Base-by-base conservation (phyloP, 257 asterid species). In the Jasminum sambac region DNA sequence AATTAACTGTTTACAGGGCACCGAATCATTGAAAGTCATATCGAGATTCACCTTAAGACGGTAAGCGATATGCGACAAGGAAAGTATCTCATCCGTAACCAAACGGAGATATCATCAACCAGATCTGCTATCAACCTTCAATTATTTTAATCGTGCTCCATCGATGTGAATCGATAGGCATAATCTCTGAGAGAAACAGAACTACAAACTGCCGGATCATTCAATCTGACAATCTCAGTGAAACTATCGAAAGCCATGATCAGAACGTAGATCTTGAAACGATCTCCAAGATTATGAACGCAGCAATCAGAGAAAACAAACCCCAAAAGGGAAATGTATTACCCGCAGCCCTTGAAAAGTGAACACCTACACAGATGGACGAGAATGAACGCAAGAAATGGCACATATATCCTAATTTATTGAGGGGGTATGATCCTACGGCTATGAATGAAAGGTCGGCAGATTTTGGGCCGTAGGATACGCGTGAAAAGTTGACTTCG, bases 361-460 rank as follows among this genome's bases (percentile, higher is more conserved):
- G n/a, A n/a, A n/a, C n/a, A 3, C 11, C 23, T 0, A 48, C 3
- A 12, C 74, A 24, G 25, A 64, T 6, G 12, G 5, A 7, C n/a
- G 34, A 26, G 19, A 62, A 10, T 68, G n/a, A 42, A 11, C 6
- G 11, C 46, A 48, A 13, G 4, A 37, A 38, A 1, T 44, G 0
- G 4, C 5, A 11, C 7, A 0, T 2, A 57, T 7, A 4, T 9
- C 50, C 68, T 21, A 55, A 84, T 85, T 83, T 89, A 85, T 79
- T 9, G 78, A 63, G 60, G 67, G 11, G 60, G 37, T 5, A 68
- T 63, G 84, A 84, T 85, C 84, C 74, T 66, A 84, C 89, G 91
- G 89, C 71, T 80, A 58, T 5, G 8, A 70, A 72, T 75, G 68
- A 39, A 63, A 23, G 9, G 11, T 0, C 63, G 75, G 67, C 42